Conservation (phyloP, 345 rosid species). For the Gossypium turneri region DNA sequence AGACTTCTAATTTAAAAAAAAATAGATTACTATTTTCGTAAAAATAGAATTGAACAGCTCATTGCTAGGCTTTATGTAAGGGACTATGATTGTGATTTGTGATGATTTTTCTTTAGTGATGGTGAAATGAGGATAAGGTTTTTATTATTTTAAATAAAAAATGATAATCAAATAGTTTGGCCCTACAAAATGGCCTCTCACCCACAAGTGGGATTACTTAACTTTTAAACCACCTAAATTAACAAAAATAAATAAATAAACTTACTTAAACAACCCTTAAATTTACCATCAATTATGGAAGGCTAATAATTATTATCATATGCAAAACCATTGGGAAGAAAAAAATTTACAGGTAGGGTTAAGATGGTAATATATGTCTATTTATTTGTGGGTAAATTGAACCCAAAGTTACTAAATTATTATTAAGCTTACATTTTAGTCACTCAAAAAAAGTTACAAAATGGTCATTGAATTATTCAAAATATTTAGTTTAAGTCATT, state of each 20-base stretch:
- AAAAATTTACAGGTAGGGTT: too few relatives aligned
- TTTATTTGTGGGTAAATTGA: too few relatives aligned
- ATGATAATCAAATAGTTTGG: constrained; percentile 8
- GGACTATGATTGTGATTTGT: not conserved
- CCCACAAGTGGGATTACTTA: constrained; percentile 21
- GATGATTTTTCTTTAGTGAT: constrained; percentile 5
- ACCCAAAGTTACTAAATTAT: too few relatives aligned
- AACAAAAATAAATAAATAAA: not conserved
- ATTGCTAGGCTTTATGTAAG: not conserved
- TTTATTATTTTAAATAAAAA: not conserved
- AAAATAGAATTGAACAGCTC: not conserved
- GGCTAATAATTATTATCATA: too few relatives aligned
- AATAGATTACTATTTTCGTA: too few relatives aligned
- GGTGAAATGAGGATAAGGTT: constrained; percentile 24
- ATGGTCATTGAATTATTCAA: too few relatives aligned
- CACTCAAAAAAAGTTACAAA: too few relatives aligned
- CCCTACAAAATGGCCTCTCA: constrained; percentile 5
- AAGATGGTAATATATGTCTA: too few relatives aligned
- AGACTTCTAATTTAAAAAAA: too few relatives aligned
- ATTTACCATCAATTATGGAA: not conserved
- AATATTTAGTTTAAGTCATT: too few relatives aligned
- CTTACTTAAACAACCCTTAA: not conserved
- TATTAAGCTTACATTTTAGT: too few relatives aligned
- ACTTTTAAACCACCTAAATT: not conserved
- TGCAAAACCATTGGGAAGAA: too few relatives aligned